Conservation (phyloP, 2,329 filamentous ascomycete genomes). For the Botryotinia globosa region DNA sequence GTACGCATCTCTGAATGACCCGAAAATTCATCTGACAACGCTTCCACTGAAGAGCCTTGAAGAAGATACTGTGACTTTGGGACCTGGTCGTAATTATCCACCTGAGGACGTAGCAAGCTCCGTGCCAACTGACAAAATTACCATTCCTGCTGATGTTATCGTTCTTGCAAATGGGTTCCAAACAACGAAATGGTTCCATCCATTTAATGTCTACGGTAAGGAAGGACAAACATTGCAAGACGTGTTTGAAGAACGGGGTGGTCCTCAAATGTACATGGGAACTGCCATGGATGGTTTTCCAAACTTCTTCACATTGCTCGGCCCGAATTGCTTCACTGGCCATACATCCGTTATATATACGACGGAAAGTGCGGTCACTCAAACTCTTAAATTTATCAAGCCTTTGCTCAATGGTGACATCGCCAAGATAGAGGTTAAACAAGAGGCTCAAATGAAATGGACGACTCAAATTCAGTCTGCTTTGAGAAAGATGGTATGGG, state of each 20-base stretch:
- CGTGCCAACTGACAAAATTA: slow-evolving; percentile 37
- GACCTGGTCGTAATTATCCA: slow-evolving; percentile 49
- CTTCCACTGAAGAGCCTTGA: slow-evolving; percentile 48
- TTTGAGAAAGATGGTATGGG: slow-evolving; percentile 48
- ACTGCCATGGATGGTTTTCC: slow-evolving; percentile 57
- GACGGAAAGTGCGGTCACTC: slow-evolving; percentile 55
- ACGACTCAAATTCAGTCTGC: slow-evolving; percentile 47
- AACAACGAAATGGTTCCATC: slow-evolving; percentile 53
- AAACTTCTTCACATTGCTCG: slow-evolving; percentile 58
- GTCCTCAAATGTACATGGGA: slow-evolving; percentile 56
- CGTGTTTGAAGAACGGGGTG: slow-evolving; percentile 53
- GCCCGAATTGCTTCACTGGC: slow-evolving; percentile 58
- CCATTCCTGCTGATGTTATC: slow-evolving; percentile 54
- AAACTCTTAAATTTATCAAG: slow-evolving; percentile 53
- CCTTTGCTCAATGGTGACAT: slow-evolving; percentile 48
- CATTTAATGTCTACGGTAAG: slow-evolving; percentile 50
- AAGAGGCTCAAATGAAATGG: slow-evolving; percentile 47
- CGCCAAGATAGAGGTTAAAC: slow-evolving; percentile 47
- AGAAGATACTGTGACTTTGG: slow-evolving; percentile 49
- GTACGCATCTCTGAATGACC: slow-evolving; percentile 48
- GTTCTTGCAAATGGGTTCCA: slow-evolving; percentile 58
- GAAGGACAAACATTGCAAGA: slow-evolving; percentile 49
- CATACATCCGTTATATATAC: slow-evolving; percentile 56
- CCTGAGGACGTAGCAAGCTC: slow-evolving; percentile 27
- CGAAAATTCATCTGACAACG: slow-evolving; percentile 52